phyloP scores from a whole-genome alignment of 108 stramenopile species.

The Epithemia pelagica region DNA sequence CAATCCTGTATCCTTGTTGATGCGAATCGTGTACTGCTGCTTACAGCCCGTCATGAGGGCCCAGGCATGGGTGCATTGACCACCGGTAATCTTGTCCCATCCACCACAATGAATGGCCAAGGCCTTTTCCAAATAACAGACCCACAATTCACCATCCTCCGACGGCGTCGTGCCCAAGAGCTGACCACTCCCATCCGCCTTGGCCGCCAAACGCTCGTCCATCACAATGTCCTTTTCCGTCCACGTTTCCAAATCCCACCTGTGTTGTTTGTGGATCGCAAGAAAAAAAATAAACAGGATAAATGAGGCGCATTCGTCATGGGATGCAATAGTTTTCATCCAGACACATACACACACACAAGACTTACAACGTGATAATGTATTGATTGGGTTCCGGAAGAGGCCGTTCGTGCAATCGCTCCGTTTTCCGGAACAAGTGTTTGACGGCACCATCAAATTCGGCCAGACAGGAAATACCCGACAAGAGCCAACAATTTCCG shows the following conservation, averaged over 20 bases:
- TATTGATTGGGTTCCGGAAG: constrained; percentile 27
- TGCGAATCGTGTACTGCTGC: constrained; percentile 28
- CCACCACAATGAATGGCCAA: constrained; percentile 28
- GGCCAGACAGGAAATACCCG: constrained; percentile 30
- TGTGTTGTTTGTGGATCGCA: no score
- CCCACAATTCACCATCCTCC: constrained; percentile 41
- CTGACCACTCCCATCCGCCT: constrained; percentile 20
- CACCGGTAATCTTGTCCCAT: constrained; percentile 20
- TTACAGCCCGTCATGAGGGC: constrained; percentile 39
- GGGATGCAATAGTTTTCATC: no score
- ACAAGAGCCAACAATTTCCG: constrained; percentile 41
- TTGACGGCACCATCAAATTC: constrained; percentile 49
- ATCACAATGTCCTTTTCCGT: constrained; percentile 29
- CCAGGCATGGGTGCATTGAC: constrained; percentile 38
- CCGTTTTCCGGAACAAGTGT: constrained; percentile 30
- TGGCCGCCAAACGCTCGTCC: constrained; percentile 28
- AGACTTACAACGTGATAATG: constrained; percentile 19
- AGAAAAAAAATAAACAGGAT: neutral
- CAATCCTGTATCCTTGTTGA: constrained; percentile 20
- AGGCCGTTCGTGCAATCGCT: constrained; percentile 20
- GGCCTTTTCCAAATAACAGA: constrained; percentile 35
- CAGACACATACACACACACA: no score
- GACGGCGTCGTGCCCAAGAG: constrained; percentile 25
- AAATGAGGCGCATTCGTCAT: neutral
- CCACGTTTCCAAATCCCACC: constrained; percentile 31